A percentile compares a stretch with the other conserved stretches of the same genome.
Conservation (phyloP, 2,329 filamentous ascomycete genomes). For the Periconia sp. region DNA sequence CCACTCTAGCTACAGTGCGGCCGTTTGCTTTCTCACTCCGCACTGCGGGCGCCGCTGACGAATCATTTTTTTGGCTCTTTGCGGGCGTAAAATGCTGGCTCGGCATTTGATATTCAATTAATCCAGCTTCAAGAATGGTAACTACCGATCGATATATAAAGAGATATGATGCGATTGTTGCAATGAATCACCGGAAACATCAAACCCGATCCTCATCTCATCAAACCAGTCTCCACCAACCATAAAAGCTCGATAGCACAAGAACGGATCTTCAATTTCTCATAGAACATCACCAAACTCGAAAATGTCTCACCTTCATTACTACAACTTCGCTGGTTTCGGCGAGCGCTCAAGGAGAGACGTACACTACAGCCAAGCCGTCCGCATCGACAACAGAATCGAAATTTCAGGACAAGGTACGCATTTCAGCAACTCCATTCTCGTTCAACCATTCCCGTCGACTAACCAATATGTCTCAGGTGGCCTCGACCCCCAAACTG, state of each 20-base stretch:
- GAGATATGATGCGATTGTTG: no score
- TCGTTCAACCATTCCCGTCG: not conserved
- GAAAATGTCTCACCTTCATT: conserved; percentile 23
- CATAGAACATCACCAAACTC: not conserved
- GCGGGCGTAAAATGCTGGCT: not conserved
- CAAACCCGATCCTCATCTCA: no score
- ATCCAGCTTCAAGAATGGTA: not conserved
- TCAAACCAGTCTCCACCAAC: not conserved
- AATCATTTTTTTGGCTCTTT: not conserved
- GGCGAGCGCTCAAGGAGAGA: conserved; percentile 22
- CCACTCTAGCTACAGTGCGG: not conserved
- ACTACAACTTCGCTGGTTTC: conserved; percentile 28
- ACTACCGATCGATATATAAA: not conserved
- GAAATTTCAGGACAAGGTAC: conserved; percentile 31
- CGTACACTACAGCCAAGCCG: conserved; percentile 26
- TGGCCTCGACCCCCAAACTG: conserved; percentile 26
- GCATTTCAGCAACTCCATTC: not conserved
- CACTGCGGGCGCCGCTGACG: not conserved
- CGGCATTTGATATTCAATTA: not conserved
- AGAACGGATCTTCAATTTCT: not conserved
- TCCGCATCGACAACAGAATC: conserved; percentile 26
- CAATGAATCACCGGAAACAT: no score
- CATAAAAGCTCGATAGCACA: not conserved
- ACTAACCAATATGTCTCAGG: conserved; percentile 9
- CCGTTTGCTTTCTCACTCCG: not conserved